Evolutionary conservation across 2,329 filamentous ascomycete genomes (phyloP), one percentile per base, ranked within the genome.

Genomic region (Sporothrix schenckii): DNA sequence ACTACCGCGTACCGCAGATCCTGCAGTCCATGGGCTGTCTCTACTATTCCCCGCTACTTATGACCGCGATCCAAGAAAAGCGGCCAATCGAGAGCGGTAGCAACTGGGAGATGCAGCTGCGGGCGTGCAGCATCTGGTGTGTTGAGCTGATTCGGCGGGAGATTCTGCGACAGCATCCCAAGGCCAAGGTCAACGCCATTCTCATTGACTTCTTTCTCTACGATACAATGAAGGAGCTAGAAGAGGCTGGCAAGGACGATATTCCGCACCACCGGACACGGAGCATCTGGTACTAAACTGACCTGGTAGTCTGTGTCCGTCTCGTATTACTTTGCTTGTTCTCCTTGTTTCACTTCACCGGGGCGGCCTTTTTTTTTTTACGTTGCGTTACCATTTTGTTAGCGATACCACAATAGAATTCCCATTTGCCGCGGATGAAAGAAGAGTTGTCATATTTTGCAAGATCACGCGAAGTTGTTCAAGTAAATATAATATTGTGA

Each of bases 191-290:
- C 75, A 99, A 99, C 78, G 94, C 95, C 34, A 92, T 98, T 52
- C 80, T 99, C 75, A 95, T 99, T 73, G 95, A 99, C 80, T 99
- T 98, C 81, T 97, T 97, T 80, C 83, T 99, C 69, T 99, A 99
- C 78, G 95, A 99, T 81, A 89, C 91, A 21, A 93, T 95, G 81
- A 99, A 98, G 79, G 91, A 93, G 77, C 80, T 91, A 77, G 94
- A 98, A 79, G 83, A 81, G 0, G 79, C 83, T 74, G 83, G 88
- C 68, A 79, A 84, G 69, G 87, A 89, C 77, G 83, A 82, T 53
- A 87, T 93, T 72, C 92, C 92, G 5, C 93, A 97, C 80, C 94
- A 97, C 80, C 86, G 94, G 73, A 97, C 94, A 56, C 87, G 94
- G 78, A 96, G 93, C 77, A 97, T 97, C 72, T 97, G 94, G 94